Evolutionary conservation across 306 rosid genomes (phyloP).

Genomic region (Comarum palustre): DNA sequence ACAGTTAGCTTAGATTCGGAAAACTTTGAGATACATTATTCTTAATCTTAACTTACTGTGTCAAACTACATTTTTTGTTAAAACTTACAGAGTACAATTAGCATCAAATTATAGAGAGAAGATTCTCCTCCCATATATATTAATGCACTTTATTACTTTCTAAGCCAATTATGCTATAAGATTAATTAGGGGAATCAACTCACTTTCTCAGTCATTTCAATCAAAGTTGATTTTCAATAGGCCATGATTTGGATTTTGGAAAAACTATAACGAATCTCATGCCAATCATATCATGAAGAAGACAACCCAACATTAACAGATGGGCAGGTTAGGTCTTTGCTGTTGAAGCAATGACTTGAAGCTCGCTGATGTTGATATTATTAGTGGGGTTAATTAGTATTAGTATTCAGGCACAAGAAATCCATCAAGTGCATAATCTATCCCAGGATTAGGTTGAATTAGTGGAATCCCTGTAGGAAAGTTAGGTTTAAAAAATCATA

Average conservation of each 20-base stretch:
- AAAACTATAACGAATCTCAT: background rate
- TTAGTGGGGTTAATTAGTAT: slow-evolving; percentile 20
- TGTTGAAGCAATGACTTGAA: slow-evolving; percentile 1
- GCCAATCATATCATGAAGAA: background rate
- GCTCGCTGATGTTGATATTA: slow-evolving; percentile 10
- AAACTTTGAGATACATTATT: background rate
- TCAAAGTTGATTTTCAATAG: background rate
- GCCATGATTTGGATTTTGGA: background rate
- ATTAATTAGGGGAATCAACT: too few species aligned
- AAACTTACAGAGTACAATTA: background rate
- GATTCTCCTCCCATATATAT: background rate
- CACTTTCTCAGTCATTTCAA: too few species aligned
- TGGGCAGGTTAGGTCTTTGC: slow-evolving; percentile 20
- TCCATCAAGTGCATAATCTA: slow-evolving; percentile 1
- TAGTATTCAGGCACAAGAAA: slow-evolving; percentile 9
- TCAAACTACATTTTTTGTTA: background rate
- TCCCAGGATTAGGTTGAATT: slow-evolving; percentile 23
- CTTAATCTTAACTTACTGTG: too few species aligned
- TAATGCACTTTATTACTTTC: too few species aligned
- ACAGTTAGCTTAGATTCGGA: too few species aligned
- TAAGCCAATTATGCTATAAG: too few species aligned
- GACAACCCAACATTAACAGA: background rate
- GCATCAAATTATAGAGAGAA: background rate
- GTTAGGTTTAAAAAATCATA: slow-evolving; percentile 33
- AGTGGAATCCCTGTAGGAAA: slow-evolving; percentile 25